Evolutionary conservation across 2,329 filamentous ascomycete genomes (phyloP).

Genomic region (Neurospora sp.): DNA sequence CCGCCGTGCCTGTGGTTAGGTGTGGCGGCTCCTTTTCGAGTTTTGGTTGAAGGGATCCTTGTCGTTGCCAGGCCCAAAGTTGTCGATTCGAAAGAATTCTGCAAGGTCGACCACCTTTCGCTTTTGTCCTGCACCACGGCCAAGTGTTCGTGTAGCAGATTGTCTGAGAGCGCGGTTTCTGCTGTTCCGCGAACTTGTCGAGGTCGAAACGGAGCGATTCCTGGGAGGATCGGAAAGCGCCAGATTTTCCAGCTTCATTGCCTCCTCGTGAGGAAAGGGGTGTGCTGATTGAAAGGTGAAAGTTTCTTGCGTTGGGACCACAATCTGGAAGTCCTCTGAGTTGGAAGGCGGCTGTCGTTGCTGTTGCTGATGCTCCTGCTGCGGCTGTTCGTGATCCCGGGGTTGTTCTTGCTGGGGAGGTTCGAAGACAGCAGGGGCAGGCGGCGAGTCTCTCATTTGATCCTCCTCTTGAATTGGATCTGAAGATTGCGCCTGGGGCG

Average conservation of each 20-base stretch:
- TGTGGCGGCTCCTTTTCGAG: constrained; percentile 41
- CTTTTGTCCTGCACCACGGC: constrained; percentile 59
- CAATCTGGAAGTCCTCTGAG: constrained; percentile 26
- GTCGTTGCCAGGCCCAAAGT: constrained; percentile 41
- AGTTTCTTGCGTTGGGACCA: constrained; percentile 45
- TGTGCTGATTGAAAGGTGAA: constrained; percentile 64
- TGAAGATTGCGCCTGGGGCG: constrained; percentile 36
- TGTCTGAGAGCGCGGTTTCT: constrained; percentile 13
- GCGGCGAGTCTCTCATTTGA: constrained; percentile 27
- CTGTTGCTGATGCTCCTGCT: constrained; percentile 9
- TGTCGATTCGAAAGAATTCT: constrained; percentile 65
- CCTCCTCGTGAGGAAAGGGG: constrained; percentile 43
- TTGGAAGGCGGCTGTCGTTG: constrained; percentile 13
- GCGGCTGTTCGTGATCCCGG: constrained; percentile 6
- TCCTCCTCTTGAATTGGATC: constrained; percentile 21
- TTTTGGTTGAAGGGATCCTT: constrained; percentile 47
- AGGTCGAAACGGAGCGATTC: constrained; percentile 9
- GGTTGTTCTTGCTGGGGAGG: constrained; percentile 2
- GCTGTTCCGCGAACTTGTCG: constrained; percentile 20
- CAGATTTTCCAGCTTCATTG: constrained; percentile 50
- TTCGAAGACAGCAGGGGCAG: constrained; percentile 13
- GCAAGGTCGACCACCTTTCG: constrained; percentile 57
- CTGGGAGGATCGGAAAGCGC: constrained; percentile 43
- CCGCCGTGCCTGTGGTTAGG: constrained; percentile 19
- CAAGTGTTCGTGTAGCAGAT: constrained; percentile 29